Percentiles rank a stretch among this genome's conserved stretches.
These are phyloP conservation scores for Aureobasidium sp. DNA, from an alignment of 2,329 filamentous ascomycete species.

Conservation along the genomic window DNA sequence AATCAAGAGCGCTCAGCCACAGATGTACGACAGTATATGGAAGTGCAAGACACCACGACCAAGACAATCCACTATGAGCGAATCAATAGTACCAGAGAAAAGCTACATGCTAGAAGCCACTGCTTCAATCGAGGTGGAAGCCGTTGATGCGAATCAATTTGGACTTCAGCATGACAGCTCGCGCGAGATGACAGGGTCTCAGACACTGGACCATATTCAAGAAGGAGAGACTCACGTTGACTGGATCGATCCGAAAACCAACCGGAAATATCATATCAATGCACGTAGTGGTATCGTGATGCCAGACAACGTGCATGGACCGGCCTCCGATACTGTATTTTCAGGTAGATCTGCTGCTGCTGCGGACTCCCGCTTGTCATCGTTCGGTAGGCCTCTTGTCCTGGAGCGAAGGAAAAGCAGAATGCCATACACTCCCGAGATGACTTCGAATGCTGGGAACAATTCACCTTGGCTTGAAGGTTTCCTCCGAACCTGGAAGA, in stretches of 20 bases:
- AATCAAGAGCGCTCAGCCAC: constrained; percentile 36
- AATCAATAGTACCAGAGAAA: background rate
- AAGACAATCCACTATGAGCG: background rate
- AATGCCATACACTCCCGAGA: background rate
- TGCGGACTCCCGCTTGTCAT: constrained; percentile 22
- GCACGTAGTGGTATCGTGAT: constrained; percentile 46
- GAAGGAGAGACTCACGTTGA: constrained; percentile 24
- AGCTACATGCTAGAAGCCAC: background rate
- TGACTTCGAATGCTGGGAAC: background rate
- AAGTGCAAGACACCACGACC: constrained; percentile 2
- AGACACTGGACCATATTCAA: background rate
- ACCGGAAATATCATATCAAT: constrained; percentile 46
- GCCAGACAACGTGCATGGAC: constrained; percentile 8
- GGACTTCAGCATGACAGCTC: background rate
- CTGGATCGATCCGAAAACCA: constrained; percentile 59
- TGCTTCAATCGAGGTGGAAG: background rate
- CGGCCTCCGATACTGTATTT: too few species aligned
- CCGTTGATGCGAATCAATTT: background rate
- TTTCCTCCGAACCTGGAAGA: constrained; percentile 63
- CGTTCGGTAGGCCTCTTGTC: constrained; percentile 28
- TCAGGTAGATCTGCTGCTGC: constrained; percentile 19
- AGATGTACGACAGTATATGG: constrained; percentile 28
- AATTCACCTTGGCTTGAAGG: constrained; percentile 48
- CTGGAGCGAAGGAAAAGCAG: constrained; percentile 22
- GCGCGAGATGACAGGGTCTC: background rate